Evolutionary conservation across 495 filamentous ascomycete species (phyloP), one percentile per base, ranked within the genome.

Genomic region (Apiosordaria backusii): DNA sequence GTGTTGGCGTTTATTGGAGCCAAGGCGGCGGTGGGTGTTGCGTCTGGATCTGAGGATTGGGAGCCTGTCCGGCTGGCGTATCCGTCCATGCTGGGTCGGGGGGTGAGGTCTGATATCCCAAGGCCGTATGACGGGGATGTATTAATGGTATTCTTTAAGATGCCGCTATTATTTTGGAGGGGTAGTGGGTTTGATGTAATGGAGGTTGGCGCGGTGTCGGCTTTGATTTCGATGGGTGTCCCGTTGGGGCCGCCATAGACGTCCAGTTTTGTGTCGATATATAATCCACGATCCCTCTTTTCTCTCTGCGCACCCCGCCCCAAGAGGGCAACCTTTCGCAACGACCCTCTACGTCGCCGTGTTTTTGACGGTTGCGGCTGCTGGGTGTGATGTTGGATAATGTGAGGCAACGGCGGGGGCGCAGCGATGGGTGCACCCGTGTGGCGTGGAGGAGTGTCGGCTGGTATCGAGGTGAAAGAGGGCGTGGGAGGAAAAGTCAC

Each of bases 291-390:
- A 27, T 85, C 83, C 59, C 76, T 77, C 65, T 79, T 86, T 73
- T 86, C 87, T 61, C 86, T 79, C 67, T 86, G 81, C 4, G 82
- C 85, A 52, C 89, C 85, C 57, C 89, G 86, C 4, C 90, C 90
- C 7, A 94, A 81, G 9, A 94, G 77, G 24, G 91, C 92, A 3
- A 91, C 90, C 69, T 94, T 95, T 53, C 91, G 82, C 63, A 94
- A 77, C 4, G 91, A 93, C 5, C 91, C 90, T 67, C 89, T 88
- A 54, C 93, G 88, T 64, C 88, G 87, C 24, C 92, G 84, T 9
- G 88, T 89, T 71, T 89, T 90, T 58, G 86, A 13, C 35, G 35
- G 3, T 45, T 45, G 35, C 35, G 35, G 84, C 65, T 90, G 87
- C 67, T 89, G 85, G 16, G 29, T 5, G 25, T 64, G 63, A 83